Percentiles rank a stretch among this genome's conserved stretches.
phyloP scores from a whole-genome alignment of 2,329 filamentous ascomycete genomes.

The Harringtonia lauricola region DNA sequence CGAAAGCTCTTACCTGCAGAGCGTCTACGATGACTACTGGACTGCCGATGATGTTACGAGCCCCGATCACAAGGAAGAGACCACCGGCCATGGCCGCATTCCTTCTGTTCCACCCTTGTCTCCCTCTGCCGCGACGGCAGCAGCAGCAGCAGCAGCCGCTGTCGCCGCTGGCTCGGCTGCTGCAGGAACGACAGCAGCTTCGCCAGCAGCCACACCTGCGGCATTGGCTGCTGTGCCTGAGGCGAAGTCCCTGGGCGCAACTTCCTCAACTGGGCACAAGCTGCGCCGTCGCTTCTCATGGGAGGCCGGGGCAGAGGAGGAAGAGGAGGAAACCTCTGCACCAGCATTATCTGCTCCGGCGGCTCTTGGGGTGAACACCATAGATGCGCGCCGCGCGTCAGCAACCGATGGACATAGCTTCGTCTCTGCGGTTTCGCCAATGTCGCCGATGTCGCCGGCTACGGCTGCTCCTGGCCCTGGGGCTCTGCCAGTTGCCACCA shows the following conservation, averaged over 20 bases:
- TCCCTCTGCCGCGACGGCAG: no score
- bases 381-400: neutral
- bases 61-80: neutral
- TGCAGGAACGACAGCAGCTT: neutral
- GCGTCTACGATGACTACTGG: slow-evolving; percentile 60
- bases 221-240: neutral
- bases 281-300: slow-evolving; percentile 28
- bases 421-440: no score
- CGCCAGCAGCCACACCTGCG: neutral
- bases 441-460: no score
- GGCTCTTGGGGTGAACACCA: neutral
- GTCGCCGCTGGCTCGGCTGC: neutral
- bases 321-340: neutral
- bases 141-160: no score
- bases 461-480: no score
- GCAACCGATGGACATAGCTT: neutral
- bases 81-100: neutral
- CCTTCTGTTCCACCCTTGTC: neutral
- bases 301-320: slow-evolving; percentile 23
- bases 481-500: no score
- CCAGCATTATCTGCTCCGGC: no score
- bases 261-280: neutral
- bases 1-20: slow-evolving; percentile 53
- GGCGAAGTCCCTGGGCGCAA: neutral
- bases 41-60: slow-evolving; percentile 31